phyloP scores from a whole-genome alignment of 768 basidiomycete genomes.

The Cubamyces lactineus region DNA sequence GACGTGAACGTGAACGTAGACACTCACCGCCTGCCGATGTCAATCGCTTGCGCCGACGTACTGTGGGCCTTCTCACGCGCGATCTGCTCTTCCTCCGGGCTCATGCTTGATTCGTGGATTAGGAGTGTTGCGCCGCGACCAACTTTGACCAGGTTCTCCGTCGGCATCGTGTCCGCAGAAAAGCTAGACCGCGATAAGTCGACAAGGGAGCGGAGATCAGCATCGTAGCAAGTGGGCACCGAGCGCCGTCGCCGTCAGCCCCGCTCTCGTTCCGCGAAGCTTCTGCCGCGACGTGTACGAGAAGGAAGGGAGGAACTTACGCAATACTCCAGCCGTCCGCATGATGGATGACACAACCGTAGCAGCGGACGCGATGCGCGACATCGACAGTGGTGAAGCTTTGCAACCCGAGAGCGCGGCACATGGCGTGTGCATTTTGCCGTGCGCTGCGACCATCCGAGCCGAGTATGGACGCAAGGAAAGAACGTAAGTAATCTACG shows the following conservation, averaged over 20 bases:
- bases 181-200: conserved; percentile 57
- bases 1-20: neutral
- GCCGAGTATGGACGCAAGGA: neutral
- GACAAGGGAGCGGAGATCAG: too few species aligned
- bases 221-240: conserved; percentile 25
- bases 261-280: conserved; percentile 5
- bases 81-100: conserved; percentile 76
- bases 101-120: conserved; percentile 95
- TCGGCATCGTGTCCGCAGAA: conserved; percentile 90
- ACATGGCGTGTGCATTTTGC: conserved; percentile 47
- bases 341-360: conserved; percentile 71
- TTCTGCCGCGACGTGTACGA: neutral
- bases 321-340: conserved; percentile 75
- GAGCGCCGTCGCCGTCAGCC: neutral
- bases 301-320: conserved; percentile 46
- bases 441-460: conserved; percentile 43
- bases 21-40: conserved; percentile 68
- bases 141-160: conserved; percentile 62
- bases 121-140: conserved; percentile 76
- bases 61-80: conserved; percentile 83
- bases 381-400: conserved; percentile 73
- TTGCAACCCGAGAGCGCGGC: conserved; percentile 55
- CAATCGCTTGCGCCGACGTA: conserved; percentile 87
- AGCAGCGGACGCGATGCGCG: conserved; percentile 70
- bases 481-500: neutral